A percentile compares a stretch with the other conserved stretches of the same genome.
phyloP scores from a whole-genome alignment of 805 yeast genomes.

The Nakazawaea laoshanensis region DNA sequence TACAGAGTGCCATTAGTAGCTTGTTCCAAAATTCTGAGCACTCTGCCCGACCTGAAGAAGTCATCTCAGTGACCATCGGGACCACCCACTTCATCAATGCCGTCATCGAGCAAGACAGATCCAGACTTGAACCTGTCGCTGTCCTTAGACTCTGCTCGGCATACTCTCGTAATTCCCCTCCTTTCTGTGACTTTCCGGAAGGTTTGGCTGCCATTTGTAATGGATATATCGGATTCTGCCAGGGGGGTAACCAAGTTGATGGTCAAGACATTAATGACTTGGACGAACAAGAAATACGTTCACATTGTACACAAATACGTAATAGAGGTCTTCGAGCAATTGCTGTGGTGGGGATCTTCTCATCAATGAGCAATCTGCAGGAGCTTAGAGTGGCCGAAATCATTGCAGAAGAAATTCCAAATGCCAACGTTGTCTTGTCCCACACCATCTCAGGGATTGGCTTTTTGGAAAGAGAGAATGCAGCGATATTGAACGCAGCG shows the following conservation, averaged over 20 bases:
- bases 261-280: conserved; percentile 28
- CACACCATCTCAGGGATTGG: conserved; percentile 35
- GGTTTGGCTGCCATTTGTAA: conserved; percentile 25
- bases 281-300: conserved; percentile 21
- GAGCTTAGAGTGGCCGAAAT: conserved; percentile 26
- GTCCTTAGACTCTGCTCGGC: conserved; percentile 38
- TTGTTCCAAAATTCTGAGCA: conserved; percentile 19
- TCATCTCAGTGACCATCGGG: conserved; percentile 38
- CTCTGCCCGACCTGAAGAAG: conserved; percentile 19
- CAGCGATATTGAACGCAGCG: conserved; percentile 37
- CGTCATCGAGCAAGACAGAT: conserved; percentile 34
- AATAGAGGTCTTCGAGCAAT: conserved; percentile 24
- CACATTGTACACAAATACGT: conserved; percentile 24
- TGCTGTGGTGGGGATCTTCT: conserved; percentile 33
- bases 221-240: conserved; percentile 26
- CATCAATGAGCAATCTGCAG: conserved; percentile 29
- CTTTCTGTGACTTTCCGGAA: conserved; percentile 36
- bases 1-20: conserved; percentile 24
- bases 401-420: conserved; percentile 25
- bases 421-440: conserved; percentile 26
- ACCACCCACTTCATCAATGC: conserved; percentile 46
- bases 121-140: conserved; percentile 33
- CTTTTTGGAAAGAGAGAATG: conserved; percentile 36
- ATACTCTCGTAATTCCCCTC: conserved; percentile 26
- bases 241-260: conserved; percentile 35